A percentile compares a stretch with the other conserved stretches of the same genome.
These are phyloP conservation scores for Eremochloa ophiuroides DNA, from an alignment of 176 grass and related monocot species.

Conservation along the genomic window DNA sequence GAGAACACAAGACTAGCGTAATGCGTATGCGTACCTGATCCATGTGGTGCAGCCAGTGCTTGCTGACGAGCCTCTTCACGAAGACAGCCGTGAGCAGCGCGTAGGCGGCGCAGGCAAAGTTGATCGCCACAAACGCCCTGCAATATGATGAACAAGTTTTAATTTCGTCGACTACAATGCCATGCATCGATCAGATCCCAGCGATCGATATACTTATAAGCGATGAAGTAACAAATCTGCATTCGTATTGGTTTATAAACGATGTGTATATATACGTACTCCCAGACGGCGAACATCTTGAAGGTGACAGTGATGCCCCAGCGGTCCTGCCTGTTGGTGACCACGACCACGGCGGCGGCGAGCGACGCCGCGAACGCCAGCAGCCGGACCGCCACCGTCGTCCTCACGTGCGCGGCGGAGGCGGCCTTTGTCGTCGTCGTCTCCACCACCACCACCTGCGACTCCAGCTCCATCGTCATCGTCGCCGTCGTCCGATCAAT, in stretches of 20 bases:
- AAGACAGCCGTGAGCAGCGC: constrained; percentile 19
- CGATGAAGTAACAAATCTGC: background rate
- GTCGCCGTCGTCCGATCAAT: background rate
- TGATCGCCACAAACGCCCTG: constrained; percentile 42
- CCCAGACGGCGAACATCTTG: constrained; percentile 35
- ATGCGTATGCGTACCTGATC: no score
- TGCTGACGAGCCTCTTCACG: background rate
- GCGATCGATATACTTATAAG: no score
- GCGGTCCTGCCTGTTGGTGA: constrained; percentile 22
- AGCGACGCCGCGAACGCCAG: constrained; percentile 11
- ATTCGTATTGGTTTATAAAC: no score
- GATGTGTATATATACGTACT: constrained; percentile 7
- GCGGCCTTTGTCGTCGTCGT: background rate
- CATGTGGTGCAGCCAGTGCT: constrained; percentile 25
- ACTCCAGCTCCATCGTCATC: constrained; percentile 28
- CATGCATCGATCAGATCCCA: background rate
- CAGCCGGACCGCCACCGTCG: constrained; percentile 1
- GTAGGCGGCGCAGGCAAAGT: constrained; percentile 23
- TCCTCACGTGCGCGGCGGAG: background rate
- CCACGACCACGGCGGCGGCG: constrained; percentile 31
- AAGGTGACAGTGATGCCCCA: constrained; percentile 45
- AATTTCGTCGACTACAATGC: background rate
- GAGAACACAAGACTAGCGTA: no score
- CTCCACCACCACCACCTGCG: background rate
- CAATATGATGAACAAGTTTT: background rate